Evolutionary conservation across 768 basidiomycete species (phyloP), one percentile per base, ranked within the genome.

Genomic region (Dioszegia aurantiaca): DNA sequence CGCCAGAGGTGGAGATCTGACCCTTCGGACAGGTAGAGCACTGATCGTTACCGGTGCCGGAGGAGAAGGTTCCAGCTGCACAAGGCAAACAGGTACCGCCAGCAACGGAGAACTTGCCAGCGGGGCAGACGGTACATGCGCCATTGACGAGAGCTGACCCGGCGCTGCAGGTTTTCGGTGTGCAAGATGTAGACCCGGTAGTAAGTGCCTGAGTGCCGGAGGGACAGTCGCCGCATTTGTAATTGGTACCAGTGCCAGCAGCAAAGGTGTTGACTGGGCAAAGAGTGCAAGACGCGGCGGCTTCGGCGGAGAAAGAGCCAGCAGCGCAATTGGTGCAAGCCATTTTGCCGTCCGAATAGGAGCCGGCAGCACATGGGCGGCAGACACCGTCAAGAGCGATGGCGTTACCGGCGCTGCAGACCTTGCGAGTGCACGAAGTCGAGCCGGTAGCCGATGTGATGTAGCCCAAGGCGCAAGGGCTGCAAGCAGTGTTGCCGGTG

Each of bases 401-500:
- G 19, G 2, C 4, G 11, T 5, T 44, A n/a, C 43, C 42, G n/a
- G 41, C n/a, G 2, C 21, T 19, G 30, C 43, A 43, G 54, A 27
- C 31, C 11, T 24, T 37, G 41, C 28, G 24, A 27, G 26, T 14
- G n/a, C 54, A 44, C 2, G 4, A 10, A n/a, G 41, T 44, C 9
- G 43, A 21, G 26, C 54, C 41, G 30, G 27, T n/a, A 24, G 37
- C 16, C 19, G 17, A 26, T 3, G 31, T 4, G n/a, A 19, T n/a
- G n/a, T n/a, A 37, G 19, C 51, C 51, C 4, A 11, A 12, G 4
- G 36, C 4, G 51, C 51, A 52, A 11, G 33, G 10, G 3, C 33
- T 40, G 39, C 51, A 52, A 36, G 37, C 24, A n/a, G n/a, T n/a
- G 37, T 24, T 39, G 11, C 54, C 54, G n/a, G 42, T 31, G 37